A percentile compares a stretch with the other conserved stretches of the same genome.
Conservation (phyloP, 768 basidiomycete species). For the Rhizopogon sp. region DNA sequence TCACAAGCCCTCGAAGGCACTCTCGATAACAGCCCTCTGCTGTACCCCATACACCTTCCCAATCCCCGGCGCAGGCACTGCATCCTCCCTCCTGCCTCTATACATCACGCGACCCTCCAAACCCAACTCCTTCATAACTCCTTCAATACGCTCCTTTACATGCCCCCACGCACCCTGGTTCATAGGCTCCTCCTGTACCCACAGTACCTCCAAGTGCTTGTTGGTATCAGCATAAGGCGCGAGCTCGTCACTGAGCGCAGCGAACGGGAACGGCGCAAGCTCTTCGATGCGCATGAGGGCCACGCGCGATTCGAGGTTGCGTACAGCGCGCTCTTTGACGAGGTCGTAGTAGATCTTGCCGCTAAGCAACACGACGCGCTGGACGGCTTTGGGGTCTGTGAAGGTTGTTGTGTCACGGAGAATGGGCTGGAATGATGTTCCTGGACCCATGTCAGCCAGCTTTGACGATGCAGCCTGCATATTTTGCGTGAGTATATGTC, state of each 20-base stretch:
- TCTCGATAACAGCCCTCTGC: constrained; percentile 55
- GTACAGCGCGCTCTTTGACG: constrained; percentile 55
- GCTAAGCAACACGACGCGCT: constrained; percentile 67
- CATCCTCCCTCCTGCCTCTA: constrained; percentile 64
- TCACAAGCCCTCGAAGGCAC: constrained; percentile 48
- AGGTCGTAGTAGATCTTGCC: constrained; percentile 92
- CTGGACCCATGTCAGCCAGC: constrained; percentile 53
- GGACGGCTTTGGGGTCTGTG: constrained; percentile 27
- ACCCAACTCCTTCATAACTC: constrained; percentile 41
- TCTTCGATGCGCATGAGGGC: constrained; percentile 82
- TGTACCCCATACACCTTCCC: constrained; percentile 63
- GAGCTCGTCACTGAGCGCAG: constrained; percentile 41
- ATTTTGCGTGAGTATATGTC: background rate
- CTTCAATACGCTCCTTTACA: constrained; percentile 51
- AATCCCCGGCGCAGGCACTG: constrained; percentile 74
- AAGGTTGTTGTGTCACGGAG: constrained; percentile 42
- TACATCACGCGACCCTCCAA: constrained; percentile 38
- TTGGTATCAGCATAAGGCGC: constrained; percentile 40
- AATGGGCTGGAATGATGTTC: constrained; percentile 65
- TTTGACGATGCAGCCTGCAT: constrained; percentile 68
- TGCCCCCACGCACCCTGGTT: constrained; percentile 84
- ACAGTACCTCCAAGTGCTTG: constrained; percentile 34
- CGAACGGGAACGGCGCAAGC: constrained; percentile 83
- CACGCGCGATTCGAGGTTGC: constrained; percentile 42
- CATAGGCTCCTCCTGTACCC: constrained; percentile 84